Conservation (phyloP, 352 stramenopile genomes). For the Phytophthora litchii region DNA sequence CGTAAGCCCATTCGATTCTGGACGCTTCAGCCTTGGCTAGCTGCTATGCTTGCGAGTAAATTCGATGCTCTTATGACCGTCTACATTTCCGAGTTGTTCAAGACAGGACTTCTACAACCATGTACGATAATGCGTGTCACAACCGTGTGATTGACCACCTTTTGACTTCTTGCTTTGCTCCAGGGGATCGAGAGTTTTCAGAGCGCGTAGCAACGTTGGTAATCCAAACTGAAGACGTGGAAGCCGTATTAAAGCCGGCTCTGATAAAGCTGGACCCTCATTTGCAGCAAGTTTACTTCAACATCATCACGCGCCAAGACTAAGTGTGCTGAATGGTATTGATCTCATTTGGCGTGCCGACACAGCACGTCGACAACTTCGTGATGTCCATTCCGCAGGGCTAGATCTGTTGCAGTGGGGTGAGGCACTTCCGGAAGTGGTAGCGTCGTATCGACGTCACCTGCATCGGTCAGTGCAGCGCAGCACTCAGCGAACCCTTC, state of each 20-base stretch:
- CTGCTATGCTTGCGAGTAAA: conserved; percentile 34
- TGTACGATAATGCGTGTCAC: conserved; percentile 25
- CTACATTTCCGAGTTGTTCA: conserved; percentile 41
- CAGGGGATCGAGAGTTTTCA: conserved; percentile 40
- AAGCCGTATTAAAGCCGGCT: conserved; percentile 16
- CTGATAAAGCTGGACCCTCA: conserved; percentile 41
- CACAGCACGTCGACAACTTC: conserved; percentile 24
- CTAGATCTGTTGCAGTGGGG: conserved; percentile 24
- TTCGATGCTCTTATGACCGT: conserved; percentile 16
- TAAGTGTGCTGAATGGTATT: too few relatives aligned
- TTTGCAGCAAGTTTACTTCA: conserved; percentile 41
- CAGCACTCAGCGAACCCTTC: conserved; percentile 28
- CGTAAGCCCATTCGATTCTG: conserved; percentile 34
- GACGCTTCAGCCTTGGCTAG: conserved; percentile 40
- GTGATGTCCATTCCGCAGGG: conserved; percentile 25
- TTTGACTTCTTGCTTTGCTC: conserved; percentile 5
- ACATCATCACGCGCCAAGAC: too few relatives aligned
- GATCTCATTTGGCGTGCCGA: neutral
- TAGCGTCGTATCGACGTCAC: conserved; percentile 13
- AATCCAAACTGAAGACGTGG: conserved; percentile 26
- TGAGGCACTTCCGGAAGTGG: conserved; percentile 11
- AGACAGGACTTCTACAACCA: conserved; percentile 43
- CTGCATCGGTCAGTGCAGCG: conserved; percentile 9
- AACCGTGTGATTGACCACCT: neutral
- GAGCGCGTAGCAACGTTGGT: conserved; percentile 42